Evolutionary conservation across 371 early-diverging fungal genomes (phyloP), one percentile per base, ranked within the genome.

Genomic region (Actinomucor elegans): DNA sequence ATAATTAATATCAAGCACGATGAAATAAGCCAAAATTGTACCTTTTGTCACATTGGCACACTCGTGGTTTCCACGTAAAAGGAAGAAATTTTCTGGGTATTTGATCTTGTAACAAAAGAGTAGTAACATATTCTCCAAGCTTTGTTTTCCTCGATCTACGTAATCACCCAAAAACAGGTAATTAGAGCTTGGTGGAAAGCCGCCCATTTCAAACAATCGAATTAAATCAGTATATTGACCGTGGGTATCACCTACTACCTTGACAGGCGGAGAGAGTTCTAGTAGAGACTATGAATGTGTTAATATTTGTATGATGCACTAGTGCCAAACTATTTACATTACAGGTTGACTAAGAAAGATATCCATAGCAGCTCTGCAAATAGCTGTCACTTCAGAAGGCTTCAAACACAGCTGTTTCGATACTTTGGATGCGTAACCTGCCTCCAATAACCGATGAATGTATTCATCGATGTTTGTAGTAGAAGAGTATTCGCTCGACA

Each of bases 31-130:
- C 14, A 15, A 7, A 2, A 24, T 2, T 26, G 23, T 42, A 42
- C 42, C 42, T 42, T 77, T 80, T 60, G 97, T 99, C 14, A 99
- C 94, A 61, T 89, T 92, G 10, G 96, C 96, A 60, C 94, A 93
- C 75, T 99, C 99, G 71, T 99, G 99, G 76, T 98, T 98, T 23
- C 99, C 99, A 45, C 99, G 79, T 48, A 98, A 67, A 28, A 97
- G 66, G 73, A 96, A 97, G 68, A 97, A 95, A 80, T 95, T 94
- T 57, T 97, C 88, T 5, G 94, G 94, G 59, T 88, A 92, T 66
- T 95, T 97, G 66, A 98, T 91, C 81, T 98, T 98, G 82, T 94
- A 97, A 57, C 93, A 89, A 45, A 97, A 83, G 47, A 98, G 76
- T 38, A 97, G 70, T 29, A 90, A 77, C 52, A 98, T 97, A 3